Evolutionary conservation across 306 rosid species (phyloP).

Genomic region (Cyamopsis tetragonoloba): DNA sequence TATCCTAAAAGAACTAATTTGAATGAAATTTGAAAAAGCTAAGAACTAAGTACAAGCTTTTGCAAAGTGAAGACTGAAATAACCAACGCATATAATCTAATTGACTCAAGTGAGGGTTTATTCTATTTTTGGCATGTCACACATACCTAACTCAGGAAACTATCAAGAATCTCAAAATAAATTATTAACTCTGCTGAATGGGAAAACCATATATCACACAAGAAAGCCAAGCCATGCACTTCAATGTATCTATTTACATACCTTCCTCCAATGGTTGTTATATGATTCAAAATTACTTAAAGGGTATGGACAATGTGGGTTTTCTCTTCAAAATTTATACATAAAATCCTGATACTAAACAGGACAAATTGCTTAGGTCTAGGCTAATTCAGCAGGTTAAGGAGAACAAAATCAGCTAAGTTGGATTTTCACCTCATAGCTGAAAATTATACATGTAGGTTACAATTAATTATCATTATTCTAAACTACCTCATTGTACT

Average conservation of each 20-base stretch:
- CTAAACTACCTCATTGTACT: no score
- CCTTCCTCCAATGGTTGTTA: not conserved
- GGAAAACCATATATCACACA: not conserved
- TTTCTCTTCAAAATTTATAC: not conserved
- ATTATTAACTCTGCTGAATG: not conserved
- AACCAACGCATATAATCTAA: no score
- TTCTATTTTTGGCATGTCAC: no score
- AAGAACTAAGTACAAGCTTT: no score
- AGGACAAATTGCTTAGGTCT: not conserved
- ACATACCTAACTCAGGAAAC: not conserved
- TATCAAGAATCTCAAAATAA: not conserved
- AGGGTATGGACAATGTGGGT: not conserved
- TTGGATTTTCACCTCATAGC: not conserved
- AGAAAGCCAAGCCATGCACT: slow-evolving; percentile 1
- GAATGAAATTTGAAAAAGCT: no score
- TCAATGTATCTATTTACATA: not conserved
- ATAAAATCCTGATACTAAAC: not conserved
- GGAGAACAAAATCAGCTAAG: not conserved
- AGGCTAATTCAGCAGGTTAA: not conserved
- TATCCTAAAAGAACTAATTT: no score
- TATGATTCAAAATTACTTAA: not conserved
- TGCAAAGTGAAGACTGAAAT: no score
- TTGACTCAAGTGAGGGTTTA: no score
- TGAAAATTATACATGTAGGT: not conserved
- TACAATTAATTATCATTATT: no score